phyloP scores from a whole-genome alignment of 768 basidiomycete genomes.

The Lactarius indigo region DNA sequence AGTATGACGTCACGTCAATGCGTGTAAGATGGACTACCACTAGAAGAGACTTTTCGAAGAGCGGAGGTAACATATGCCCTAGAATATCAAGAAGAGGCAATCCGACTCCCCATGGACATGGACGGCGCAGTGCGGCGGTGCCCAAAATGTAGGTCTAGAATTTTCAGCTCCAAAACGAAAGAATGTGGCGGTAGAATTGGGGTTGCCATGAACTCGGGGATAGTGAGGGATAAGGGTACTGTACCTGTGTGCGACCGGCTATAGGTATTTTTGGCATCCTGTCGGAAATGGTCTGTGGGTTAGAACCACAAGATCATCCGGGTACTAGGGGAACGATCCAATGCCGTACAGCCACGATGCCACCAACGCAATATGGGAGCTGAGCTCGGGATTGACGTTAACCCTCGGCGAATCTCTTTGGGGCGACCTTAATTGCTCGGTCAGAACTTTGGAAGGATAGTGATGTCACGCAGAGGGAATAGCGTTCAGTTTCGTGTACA shows the following conservation, averaged over 20 bases:
- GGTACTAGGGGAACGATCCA: not conserved
- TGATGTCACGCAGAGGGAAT: not conserved
- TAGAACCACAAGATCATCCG: not conserved
- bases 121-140: not conserved
- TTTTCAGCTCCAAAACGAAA: not conserved
- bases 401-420: not conserved
- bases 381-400: slow-evolving; percentile 12
- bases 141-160: slow-evolving; percentile 13
- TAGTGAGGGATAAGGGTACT: not conserved
- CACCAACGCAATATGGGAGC: not conserved
- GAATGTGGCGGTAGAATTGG: slow-evolving; percentile 15
- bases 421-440: not conserved
- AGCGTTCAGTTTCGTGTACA: not conserved
- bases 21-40: not conserved
- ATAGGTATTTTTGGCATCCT: not conserved
- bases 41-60: not conserved
- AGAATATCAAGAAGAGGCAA: not conserved
- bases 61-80: not conserved
- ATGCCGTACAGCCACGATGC: slow-evolving; percentile 18
- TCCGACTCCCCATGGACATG: slow-evolving; percentile 1
- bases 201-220: slow-evolving; percentile 13
- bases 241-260: not conserved
- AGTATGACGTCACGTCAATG: slow-evolving; percentile 20
- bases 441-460: not conserved
- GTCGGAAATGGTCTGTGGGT: not conserved